These are phyloP conservation scores for Aegilops tauschii DNA, from an alignment of 176 grass and related monocot species.

Conservation along the genomic window DNA sequence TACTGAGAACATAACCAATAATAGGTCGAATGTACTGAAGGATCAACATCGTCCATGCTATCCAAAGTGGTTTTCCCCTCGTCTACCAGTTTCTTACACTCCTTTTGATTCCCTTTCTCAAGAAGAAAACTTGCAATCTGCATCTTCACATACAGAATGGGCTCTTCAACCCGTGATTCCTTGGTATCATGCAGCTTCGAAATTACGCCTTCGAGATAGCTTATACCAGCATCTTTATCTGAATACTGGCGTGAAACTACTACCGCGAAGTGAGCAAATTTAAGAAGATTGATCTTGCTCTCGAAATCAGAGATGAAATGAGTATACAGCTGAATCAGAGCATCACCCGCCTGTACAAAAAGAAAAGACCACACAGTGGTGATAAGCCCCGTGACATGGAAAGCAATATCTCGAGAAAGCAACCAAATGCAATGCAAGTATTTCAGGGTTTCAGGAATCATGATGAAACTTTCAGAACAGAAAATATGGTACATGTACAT, in stretches of 20 bases:
- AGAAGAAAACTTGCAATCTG: constrained; percentile 77
- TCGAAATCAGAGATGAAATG: constrained; percentile 92
- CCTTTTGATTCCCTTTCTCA: constrained; percentile 70
- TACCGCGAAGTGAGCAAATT: constrained; percentile 71
- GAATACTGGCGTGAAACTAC: constrained; percentile 80
- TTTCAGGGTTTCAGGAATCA: background rate
- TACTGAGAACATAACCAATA: constrained; percentile 83
- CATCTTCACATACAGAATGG: constrained; percentile 81
- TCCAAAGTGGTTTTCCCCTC: constrained; percentile 63
- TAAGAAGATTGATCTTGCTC: constrained; percentile 87
- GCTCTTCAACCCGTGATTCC: constrained; percentile 62
- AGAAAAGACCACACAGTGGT: background rate
- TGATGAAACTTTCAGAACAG: background rate
- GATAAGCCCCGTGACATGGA: background rate
- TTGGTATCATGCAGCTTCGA: constrained; percentile 56
- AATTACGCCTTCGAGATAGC: constrained; percentile 76
- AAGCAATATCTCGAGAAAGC: background rate
- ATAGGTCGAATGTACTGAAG: constrained; percentile 69
- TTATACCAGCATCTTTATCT: constrained; percentile 69
- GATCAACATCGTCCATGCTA: constrained; percentile 80
- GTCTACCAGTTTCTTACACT: constrained; percentile 70
- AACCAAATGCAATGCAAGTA: background rate
- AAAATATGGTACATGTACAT: background rate
- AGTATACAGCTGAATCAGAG: constrained; percentile 78
- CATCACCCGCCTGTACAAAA: constrained; percentile 69